Evolutionary conservation across 768 basidiomycete genomes (phyloP), one percentile per base, ranked within the genome.

Genomic region (Obba rivulosa): DNA sequence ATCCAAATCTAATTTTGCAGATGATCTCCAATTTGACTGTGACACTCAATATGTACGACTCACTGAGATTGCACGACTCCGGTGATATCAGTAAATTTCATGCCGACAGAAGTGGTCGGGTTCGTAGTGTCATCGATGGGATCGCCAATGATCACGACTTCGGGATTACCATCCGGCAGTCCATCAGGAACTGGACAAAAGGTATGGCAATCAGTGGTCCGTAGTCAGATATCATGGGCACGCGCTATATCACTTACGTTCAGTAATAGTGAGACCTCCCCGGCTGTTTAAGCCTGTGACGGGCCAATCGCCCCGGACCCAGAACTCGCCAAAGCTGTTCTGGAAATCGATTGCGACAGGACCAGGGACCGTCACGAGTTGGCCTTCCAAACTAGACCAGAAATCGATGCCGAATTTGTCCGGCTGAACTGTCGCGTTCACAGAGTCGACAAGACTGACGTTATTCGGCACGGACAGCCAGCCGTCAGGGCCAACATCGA

Each of bases 301-400:
- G 3, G 66, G 62, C 80, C 79, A 81, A 44, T 73, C 67, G 24
- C 79, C 80, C 41, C 73, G 65, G 0, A 79, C 75, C 80, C 79
- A 82, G 50, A 81, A 75, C 52, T 81, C 79, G 4, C 73, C 73
- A 55, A 71, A 81, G 16, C 46, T 62, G 57, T 79, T 80, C 40
- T 68, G 67, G 55, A 80, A 82, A 40, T 70, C 66, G 14, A 76
- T 60, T 4, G 76, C 69, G 16, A 67, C 59, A 3, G 81, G 80
- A 3, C 61, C 66, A 7, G 67, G 73, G 17, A 81, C 68, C 0
- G 72, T 73, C 18, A 83, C 80, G 2, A 83, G 64, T 55, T 78
- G 73, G 4, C 79, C 78, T 50, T 80, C 75, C 20, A 83, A 67
- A 57, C 77, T 80, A 53, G 77, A 68, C 79, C 80, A 83, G 57